Evolutionary conservation across 257 asterid species (phyloP), one percentile per base, ranked within the genome.

Genomic region (Salvia hispanica): DNA sequence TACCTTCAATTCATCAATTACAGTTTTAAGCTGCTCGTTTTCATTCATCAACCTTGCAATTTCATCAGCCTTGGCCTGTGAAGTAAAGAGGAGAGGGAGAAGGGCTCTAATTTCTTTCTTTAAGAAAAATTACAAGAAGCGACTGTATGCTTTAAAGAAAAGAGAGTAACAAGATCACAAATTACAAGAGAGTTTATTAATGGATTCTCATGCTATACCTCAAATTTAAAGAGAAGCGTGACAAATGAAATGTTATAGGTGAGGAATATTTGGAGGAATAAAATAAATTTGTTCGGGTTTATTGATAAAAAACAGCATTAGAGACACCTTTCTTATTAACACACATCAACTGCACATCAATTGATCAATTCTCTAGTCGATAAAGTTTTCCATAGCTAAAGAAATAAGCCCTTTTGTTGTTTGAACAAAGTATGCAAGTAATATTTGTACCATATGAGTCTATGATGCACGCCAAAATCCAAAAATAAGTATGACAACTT

Each of bases 21-120:
- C 77, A 67, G 84, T 72, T 81, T 87, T 89, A 71, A 87, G 77
- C 79, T 85, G 96, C 89, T 92, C 96, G 15, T 92, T 92, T 76
- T 92, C 95, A 71, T 82, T 87, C 95, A 89, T 89, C 88, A 92
- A 69, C 68, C 81, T 92, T 45, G 98, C 87, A 70, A 92, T 85
- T 80, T 92, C 98, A 85, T 92, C 95, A 76, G 98, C 98, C 81
- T 92, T 92, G 69, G 92, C 89, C 98, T 92, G 80, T 74, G 65
- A 76, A 76, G 71, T 71, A 65, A 62, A 45, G 40, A 58, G 25
- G 61, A 47, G 31, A 25, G 14, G 57, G 15, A 74, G 69, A 42
- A 21, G 66, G 65, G 47, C 60, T 64, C 71, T 59, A 64, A 63
- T 68, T 72, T 62, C 43, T 33, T 54, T 58, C 59, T 43, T 59